Evolutionary conservation across 345 rosid genomes (phyloP).

Genomic region (Salix dunnii): DNA sequence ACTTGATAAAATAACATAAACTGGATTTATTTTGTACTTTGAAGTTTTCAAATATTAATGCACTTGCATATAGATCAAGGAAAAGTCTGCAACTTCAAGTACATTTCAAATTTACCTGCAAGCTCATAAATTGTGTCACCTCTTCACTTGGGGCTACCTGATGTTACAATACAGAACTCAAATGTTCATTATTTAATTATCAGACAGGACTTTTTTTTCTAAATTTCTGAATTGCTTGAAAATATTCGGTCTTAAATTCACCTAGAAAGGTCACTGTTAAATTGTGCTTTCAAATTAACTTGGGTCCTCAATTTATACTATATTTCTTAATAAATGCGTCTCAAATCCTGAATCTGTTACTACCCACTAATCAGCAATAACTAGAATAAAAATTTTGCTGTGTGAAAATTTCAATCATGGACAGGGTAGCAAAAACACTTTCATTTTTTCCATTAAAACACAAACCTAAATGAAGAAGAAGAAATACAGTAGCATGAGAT

Average conservation of each 20-base stretch:
- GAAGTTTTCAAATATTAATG: not conserved
- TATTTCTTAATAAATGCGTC: not conserved
- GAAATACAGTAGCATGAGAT: slow-evolving; percentile 16
- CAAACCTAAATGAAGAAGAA: slow-evolving; percentile 11
- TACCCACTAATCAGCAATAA: not conserved
- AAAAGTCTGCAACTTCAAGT: not conserved
- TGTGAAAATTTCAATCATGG: not conserved
- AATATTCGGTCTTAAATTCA: not conserved
- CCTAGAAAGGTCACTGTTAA: not conserved
- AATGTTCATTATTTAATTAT: not conserved
- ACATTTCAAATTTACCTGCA: slow-evolving; percentile 11
- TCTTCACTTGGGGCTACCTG: not conserved
- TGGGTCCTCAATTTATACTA: not conserved
- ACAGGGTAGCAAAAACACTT: not conserved
- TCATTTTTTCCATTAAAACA: slow-evolving; percentile 12
- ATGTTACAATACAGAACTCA: not conserved
- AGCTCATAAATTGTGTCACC: not conserved
- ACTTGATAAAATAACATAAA: slow-evolving; percentile 4
- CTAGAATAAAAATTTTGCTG: not conserved
- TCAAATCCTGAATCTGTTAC: not conserved
- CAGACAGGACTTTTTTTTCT: not conserved
- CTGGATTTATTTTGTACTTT: slow-evolving; percentile 6
- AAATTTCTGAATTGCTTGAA: not conserved
- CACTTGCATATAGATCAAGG: not conserved
- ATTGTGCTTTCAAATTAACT: not conserved